A percentile compares a stretch with the other conserved stretches of the same genome.
These are phyloP conservation scores for Capsicum baccatum DNA, from an alignment of 257 asterid species.

Conservation along the genomic window DNA sequence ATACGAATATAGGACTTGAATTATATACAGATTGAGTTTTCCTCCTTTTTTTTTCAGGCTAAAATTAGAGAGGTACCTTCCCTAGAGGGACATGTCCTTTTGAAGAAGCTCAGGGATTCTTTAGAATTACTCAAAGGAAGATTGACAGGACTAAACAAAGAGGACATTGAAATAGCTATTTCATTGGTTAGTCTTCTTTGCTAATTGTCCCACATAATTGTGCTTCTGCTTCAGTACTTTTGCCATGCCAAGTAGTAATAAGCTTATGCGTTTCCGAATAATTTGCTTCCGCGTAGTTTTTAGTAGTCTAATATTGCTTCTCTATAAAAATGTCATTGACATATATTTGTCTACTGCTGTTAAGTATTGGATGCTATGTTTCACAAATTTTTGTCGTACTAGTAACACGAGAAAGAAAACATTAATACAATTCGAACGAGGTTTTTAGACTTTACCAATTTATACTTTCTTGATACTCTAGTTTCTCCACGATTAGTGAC, in stretches of 20 bases:
- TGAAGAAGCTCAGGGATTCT: constrained; percentile 98
- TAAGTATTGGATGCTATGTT: not conserved
- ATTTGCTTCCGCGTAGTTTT: not conserved
- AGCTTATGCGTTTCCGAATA: not conserved
- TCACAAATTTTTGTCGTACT: not conserved
- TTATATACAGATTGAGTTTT: not conserved
- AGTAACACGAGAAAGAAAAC: too few relatives aligned
- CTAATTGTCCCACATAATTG: not conserved
- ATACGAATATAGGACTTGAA: constrained; percentile 20
- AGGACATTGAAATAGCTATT: constrained; percentile 89
- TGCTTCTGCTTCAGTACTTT: not conserved
- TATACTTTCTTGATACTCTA: too few relatives aligned
- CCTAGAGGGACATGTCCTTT: constrained; percentile 92
- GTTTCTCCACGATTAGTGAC: too few relatives aligned
- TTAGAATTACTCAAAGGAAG: constrained; percentile 85
- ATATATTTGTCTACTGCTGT: not conserved
- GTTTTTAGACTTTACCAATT: too few relatives aligned
- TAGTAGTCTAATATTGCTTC: not conserved
- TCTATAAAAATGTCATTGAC: not conserved
- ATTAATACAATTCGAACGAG: too few relatives aligned
- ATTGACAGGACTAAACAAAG: constrained; percentile 79
- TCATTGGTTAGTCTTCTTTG: constrained; percentile 68
- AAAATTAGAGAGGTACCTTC: constrained; percentile 90
- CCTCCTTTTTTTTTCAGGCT: constrained; percentile 55
- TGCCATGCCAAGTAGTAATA: not conserved